Percentiles rank a stretch among this genome's conserved stretches.
These are phyloP conservation scores for Boletales sp. DNA, from an alignment of 768 basidiomycete species.

Conservation along the genomic window DNA sequence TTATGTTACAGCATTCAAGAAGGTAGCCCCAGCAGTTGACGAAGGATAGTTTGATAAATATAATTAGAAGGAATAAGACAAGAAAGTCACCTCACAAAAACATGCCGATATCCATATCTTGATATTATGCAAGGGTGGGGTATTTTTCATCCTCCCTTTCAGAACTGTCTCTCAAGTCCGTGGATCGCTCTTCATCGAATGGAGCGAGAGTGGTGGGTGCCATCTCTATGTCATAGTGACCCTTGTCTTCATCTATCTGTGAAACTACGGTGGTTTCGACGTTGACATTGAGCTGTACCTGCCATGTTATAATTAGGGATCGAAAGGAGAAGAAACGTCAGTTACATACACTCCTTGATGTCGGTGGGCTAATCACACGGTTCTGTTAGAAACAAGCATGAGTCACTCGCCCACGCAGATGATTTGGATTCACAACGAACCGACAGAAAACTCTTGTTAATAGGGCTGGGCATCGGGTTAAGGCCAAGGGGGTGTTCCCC, in stretches of 20 bases:
- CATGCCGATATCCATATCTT: not conserved
- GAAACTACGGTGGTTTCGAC: constrained; percentile 33
- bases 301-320: not conserved
- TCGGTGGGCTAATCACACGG: constrained; percentile 18
- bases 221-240: constrained; percentile 21
- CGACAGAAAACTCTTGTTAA: constrained; percentile 22
- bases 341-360: constrained; percentile 21
- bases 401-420: not conserved
- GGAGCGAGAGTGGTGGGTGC: not conserved
- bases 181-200: constrained; percentile 13
- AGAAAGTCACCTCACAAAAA: not conserved
- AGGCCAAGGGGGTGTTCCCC: constrained; percentile 13
- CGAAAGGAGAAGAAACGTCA: not conserved
- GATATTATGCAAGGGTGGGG: constrained; percentile 7
- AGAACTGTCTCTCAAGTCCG: constrained; percentile 11
- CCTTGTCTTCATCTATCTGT: constrained; percentile 26
- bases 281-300: constrained; percentile 29
- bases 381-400: constrained; percentile 8
- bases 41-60: too few relatives aligned
- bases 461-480: constrained; percentile 10
- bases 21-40: not conserved
- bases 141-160: constrained; percentile 20
- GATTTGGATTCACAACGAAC: constrained; percentile 5
- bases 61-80: not conserved
- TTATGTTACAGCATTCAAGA: constrained; percentile 5